phyloP scores from a whole-genome alignment of 2,329 filamentous ascomycete genomes.

The Colletotrichum lentis region DNA sequence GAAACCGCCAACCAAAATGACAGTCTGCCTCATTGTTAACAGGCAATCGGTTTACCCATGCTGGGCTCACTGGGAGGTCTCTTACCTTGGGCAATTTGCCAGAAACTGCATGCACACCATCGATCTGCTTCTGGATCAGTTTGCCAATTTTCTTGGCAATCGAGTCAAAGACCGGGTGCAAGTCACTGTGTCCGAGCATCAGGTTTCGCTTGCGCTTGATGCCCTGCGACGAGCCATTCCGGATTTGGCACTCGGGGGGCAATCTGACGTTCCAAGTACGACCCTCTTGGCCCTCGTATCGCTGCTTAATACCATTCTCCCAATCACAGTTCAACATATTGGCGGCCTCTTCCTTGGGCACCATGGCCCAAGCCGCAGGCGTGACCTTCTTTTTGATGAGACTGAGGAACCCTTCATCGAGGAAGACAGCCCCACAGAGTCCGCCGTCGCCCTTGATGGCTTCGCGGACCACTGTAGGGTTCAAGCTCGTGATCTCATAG shows the following conservation, averaged over 20 bases:
- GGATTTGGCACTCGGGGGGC: constrained; percentile 26
- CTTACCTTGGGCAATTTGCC: constrained; percentile 42
- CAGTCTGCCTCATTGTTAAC: constrained; percentile 42
- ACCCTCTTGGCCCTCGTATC: constrained; percentile 34
- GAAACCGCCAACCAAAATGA: constrained; percentile 52
- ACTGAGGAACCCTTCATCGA: constrained; percentile 49
- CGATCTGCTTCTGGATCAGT: constrained; percentile 43
- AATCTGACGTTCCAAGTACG: constrained; percentile 38
- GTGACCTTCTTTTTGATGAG: constrained; percentile 44
- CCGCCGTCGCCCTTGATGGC: constrained; percentile 50
- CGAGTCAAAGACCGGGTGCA: constrained; percentile 41
- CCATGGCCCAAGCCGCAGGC: background rate
- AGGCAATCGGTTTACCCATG: fast-evolving
- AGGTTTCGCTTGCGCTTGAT: constrained; percentile 16
- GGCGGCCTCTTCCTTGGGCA: background rate
- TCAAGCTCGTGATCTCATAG: constrained; percentile 43
- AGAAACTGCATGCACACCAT: constrained; percentile 37
- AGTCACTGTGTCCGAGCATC: constrained; percentile 32
- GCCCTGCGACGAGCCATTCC: background rate
- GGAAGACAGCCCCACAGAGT: constrained; percentile 52
- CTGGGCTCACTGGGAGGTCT: too few relatives aligned
- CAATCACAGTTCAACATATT: constrained; percentile 40
- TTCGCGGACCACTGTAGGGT: constrained; percentile 47
- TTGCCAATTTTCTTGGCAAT: constrained; percentile 38
- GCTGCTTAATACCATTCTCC: constrained; percentile 42